Conservation (phyloP, 495 filamentous ascomycete genomes). For the Aspergillus saccharolyticus region DNA sequence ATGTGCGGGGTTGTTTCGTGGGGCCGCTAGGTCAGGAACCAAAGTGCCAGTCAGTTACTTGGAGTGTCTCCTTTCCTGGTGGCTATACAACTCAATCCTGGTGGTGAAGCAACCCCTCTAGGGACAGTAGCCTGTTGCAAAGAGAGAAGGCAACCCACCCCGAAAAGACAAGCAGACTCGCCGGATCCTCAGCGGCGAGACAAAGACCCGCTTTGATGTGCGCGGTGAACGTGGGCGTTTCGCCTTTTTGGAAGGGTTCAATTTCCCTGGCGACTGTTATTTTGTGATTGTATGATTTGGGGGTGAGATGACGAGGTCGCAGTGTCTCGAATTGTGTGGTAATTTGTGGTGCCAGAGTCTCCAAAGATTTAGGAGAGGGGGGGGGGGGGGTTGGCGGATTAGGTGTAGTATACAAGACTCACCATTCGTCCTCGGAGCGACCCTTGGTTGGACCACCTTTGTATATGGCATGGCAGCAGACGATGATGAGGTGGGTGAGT, state of each 20-base stretch:
- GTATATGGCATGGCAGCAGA: conserved; percentile 82
- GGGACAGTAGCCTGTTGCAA: no score
- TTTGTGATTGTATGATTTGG: not conserved
- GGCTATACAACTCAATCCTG: no score
- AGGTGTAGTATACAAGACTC: conserved; percentile 13
- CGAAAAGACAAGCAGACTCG: conserved; percentile 58
- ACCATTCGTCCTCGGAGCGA: conserved; percentile 62
- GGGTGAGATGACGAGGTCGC: not conserved
- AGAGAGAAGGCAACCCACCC: conserved; percentile 54
- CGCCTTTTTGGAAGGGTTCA: conserved; percentile 64
- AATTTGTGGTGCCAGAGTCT: no score
- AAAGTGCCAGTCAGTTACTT: no score
- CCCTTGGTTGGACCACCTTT: conserved; percentile 56
- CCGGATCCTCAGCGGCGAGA: conserved; percentile 32
- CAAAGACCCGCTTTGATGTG: conserved; percentile 64
- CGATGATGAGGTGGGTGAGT: conserved; percentile 55
- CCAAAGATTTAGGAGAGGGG: no score
- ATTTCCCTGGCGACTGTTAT: conserved; percentile 39
- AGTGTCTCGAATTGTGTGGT: no score
- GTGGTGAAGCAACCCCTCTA: no score
- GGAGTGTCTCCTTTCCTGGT: no score
- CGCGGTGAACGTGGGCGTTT: conserved; percentile 65
- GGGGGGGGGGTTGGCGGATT: no score
- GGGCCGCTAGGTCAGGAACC: no score
- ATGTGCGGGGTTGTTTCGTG: conserved; percentile 50